Conservation (phyloP, 495 filamentous ascomycete genomes). For the Talaromyces nanjingensis region DNA sequence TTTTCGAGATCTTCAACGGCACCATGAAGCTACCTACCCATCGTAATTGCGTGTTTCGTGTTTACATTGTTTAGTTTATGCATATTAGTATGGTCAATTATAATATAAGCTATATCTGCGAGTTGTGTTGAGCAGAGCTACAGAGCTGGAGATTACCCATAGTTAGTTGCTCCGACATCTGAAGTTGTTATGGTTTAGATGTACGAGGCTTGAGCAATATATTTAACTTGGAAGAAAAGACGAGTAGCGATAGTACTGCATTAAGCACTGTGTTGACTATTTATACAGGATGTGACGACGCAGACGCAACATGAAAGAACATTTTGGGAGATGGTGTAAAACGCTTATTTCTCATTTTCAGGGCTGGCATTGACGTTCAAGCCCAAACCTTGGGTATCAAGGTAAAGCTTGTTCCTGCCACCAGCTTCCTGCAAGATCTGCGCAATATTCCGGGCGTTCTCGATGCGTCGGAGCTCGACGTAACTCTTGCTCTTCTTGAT, state of each 20-base stretch:
- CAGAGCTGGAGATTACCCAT: too few relatives aligned
- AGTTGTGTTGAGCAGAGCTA: too few relatives aligned
- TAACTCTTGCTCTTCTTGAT: conserved; percentile 99
- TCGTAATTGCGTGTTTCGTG: too few relatives aligned
- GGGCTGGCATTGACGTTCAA: conserved; percentile 69
- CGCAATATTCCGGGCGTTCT: conserved; percentile 88
- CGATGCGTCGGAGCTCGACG: conserved; percentile 92
- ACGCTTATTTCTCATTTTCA: conserved; percentile 10
- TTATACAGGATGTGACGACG: conserved; percentile 6
- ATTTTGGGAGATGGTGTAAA: background rate
- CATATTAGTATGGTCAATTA: too few relatives aligned
- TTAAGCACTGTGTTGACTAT: conserved; percentile 8
- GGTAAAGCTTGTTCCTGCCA: conserved; percentile 87
- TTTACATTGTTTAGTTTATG: too few relatives aligned
- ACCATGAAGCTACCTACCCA: too few relatives aligned
- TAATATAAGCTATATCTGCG: too few relatives aligned
- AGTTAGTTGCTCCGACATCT: too few relatives aligned
- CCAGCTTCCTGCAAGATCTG: conserved; percentile 73
- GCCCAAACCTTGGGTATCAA: conserved; percentile 83
- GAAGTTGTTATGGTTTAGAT: too few relatives aligned
- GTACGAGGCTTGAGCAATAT: too few relatives aligned
- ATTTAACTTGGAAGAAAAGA: background rate
- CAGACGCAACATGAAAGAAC: background rate
- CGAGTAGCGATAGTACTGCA: conserved; percentile 11
- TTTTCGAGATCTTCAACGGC: too few relatives aligned